phyloP scores from a whole-genome alignment of 768 basidiomycete genomes.

The Macrolepiota albuminosa region DNA sequence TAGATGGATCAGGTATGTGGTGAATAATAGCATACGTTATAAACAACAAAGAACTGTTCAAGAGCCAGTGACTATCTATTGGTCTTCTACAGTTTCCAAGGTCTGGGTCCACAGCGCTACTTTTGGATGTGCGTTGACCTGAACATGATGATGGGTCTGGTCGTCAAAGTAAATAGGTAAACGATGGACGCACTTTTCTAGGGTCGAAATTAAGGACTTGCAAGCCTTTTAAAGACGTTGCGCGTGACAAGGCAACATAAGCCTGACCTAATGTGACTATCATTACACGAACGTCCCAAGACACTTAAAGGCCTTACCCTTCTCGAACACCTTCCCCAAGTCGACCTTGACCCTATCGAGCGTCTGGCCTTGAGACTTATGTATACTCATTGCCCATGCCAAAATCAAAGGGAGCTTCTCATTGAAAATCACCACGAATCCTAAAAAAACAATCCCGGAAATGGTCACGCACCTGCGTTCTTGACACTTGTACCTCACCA shows the following conservation, averaged over 20 bases:
- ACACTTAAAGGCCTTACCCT: slow-evolving; percentile 42
- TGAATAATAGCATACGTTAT: neutral
- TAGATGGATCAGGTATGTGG: neutral
- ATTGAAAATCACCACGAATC: neutral
- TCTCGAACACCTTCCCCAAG: slow-evolving; percentile 88
- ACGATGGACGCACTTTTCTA: slow-evolving; percentile 46
- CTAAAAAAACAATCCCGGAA: neutral
- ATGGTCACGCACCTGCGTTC: slow-evolving; percentile 61
- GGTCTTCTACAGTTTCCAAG: slow-evolving; percentile 42
- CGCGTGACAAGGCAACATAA: slow-evolving; percentile 88
- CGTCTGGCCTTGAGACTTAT: slow-evolving; percentile 98
- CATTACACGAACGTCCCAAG: neutral
- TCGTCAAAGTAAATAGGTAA: neutral
- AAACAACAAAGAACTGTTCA: neutral
- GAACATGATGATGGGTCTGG: neutral
- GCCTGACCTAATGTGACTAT: slow-evolving; percentile 61
- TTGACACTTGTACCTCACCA: slow-evolving; percentile 76
- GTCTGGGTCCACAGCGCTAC: slow-evolving; percentile 72
- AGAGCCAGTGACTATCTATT: slow-evolving; percentile 1
- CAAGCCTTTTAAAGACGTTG: slow-evolving; percentile 78
- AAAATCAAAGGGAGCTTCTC: slow-evolving; percentile 78
- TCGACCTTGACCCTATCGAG: slow-evolving; percentile 94
- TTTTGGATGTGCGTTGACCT: slow-evolving; percentile 72
- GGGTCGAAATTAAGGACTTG: slow-evolving; percentile 81
- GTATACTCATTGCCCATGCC: slow-evolving; percentile 98